Base-by-base conservation (phyloP, 192 early-diverging fungal genomes). In the Podila clonocystis region DNA sequence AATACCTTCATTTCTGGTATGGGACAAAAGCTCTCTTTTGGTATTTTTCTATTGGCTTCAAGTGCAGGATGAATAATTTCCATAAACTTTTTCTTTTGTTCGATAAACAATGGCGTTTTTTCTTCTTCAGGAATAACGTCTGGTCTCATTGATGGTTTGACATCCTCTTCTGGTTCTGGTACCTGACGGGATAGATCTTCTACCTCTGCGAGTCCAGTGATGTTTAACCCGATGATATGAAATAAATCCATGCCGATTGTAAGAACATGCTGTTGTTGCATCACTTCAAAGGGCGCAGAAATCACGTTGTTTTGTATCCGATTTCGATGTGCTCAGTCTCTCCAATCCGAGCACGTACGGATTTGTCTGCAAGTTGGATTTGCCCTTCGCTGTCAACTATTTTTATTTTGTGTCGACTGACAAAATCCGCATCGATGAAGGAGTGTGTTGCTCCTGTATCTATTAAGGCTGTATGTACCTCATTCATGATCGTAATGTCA, bases 1-100 rank as follows among this genome's bases (percentile, higher is more conserved):
- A 29, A 52, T 26, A 58, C 65, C 45, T 57, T 67, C 50, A 67
- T 58, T 34, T 67, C 65, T 6, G 52, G 65, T 13, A 67, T 12
- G 8, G 52, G 50, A n/a, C 52, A 58, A 20, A 48, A 24, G 31
- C 50, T 67, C 28, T 24, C 5, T 15, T 34, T 30, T 20, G 62
- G 20, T 26, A 22, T 38, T 26, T 34, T 22, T 48, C 38, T 4
- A 20, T 20, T 49, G 22, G 38, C 30, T 9, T 48, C 11, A 12
- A 24, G 22, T 64, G 19, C 63, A 26, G 48, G 15, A 17, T 30
- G 2, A 5, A 63, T 63, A 15, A 2, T 36, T 17, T 12, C 29
- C 19, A 63, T 15, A 34, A 63, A 63, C 13, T 12, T 17, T 36
- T n/a, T 19, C n/a, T 33, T 41, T 49, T 48, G 28, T 29, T 67